Evolutionary conservation across 2,329 filamentous ascomycete species (phyloP).

Genomic region (Aspergillus persii): DNA sequence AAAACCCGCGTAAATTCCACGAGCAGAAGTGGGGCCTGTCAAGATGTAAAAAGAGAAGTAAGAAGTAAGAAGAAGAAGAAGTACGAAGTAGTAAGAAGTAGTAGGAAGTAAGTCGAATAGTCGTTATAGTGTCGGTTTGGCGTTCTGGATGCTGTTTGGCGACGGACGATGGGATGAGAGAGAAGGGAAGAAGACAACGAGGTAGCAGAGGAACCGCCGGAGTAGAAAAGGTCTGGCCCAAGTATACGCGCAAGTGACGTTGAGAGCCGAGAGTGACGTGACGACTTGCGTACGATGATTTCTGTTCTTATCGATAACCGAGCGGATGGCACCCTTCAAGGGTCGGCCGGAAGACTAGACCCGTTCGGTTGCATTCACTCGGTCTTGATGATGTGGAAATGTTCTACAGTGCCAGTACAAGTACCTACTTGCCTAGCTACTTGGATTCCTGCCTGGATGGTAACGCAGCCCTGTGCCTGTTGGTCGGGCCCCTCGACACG

Average conservation of each 20-base stretch:
- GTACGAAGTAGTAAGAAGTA: too few species aligned
- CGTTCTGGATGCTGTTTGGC: too few species aligned
- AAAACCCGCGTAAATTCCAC: slow-evolving; percentile 12
- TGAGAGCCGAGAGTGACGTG: slow-evolving; percentile 20
- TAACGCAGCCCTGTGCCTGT: background rate
- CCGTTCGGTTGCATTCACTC: slow-evolving; percentile 18
- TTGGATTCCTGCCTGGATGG: too few species aligned
- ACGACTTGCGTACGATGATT: slow-evolving; percentile 31
- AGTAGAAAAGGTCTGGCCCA: too few species aligned
- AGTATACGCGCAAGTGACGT: background rate
- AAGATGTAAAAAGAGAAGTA: slow-evolving; percentile 2
- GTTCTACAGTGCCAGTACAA: background rate
- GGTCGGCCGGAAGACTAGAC: slow-evolving; percentile 16
- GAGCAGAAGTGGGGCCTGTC: slow-evolving; percentile 11
- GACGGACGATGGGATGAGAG: background rate
- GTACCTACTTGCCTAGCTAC: too few species aligned
- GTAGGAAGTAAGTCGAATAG: too few species aligned
- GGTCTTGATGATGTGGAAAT: slow-evolving; percentile 11
- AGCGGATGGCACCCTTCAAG: background rate
- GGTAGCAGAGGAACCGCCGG: background rate
- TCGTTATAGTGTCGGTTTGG: too few species aligned
- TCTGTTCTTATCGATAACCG: slow-evolving; percentile 24
- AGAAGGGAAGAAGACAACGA: background rate
- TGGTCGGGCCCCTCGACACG: too few species aligned
- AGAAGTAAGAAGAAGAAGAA: too few species aligned